Evolutionary conservation across 2,329 filamentous ascomycete species (phyloP).

Genomic region (Cercospora sp.): DNA sequence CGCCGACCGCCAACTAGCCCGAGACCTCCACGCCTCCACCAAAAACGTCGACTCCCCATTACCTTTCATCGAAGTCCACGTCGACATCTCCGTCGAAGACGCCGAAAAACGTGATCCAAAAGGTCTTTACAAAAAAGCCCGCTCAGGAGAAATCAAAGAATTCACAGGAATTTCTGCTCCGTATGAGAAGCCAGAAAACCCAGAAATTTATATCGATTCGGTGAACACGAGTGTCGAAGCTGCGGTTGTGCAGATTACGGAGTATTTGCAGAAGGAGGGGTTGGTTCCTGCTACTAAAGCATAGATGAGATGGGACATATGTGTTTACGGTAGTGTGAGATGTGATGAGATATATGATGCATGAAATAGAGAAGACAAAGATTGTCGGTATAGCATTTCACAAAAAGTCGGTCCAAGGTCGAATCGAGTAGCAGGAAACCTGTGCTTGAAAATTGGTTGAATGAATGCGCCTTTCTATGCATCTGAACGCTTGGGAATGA

Average conservation of each 20-base stretch:
- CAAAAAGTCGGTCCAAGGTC: not conserved
- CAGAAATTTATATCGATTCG: conserved; percentile 85
- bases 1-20: conserved; percentile 78
- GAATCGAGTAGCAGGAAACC: not conserved
- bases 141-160: conserved; percentile 90
- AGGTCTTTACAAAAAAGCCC: conserved; percentile 95
- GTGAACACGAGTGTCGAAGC: conserved; percentile 83
- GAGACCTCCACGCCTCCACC: conserved; percentile 71
- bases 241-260: conserved; percentile 79
- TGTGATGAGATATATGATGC: not conserved
- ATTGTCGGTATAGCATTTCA: too few relatives aligned
- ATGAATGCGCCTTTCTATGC: not conserved
- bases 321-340: not conserved
- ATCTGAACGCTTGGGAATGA: not conserved
- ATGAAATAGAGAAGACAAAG: not conserved
- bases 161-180: conserved; percentile 95
- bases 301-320: not conserved
- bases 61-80: conserved; percentile 89
- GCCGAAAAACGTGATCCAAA: conserved; percentile 96
- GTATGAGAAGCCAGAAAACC: conserved; percentile 82
- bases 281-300: conserved; percentile 8
- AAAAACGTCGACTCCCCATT: conserved; percentile 61
- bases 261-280: conserved; percentile 72
- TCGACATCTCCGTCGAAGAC: conserved; percentile 87
- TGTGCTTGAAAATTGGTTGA: not conserved